These are phyloP conservation scores for Tirmania nivea DNA, from an alignment of 495 filamentous ascomycete species.

Conservation along the genomic window DNA sequence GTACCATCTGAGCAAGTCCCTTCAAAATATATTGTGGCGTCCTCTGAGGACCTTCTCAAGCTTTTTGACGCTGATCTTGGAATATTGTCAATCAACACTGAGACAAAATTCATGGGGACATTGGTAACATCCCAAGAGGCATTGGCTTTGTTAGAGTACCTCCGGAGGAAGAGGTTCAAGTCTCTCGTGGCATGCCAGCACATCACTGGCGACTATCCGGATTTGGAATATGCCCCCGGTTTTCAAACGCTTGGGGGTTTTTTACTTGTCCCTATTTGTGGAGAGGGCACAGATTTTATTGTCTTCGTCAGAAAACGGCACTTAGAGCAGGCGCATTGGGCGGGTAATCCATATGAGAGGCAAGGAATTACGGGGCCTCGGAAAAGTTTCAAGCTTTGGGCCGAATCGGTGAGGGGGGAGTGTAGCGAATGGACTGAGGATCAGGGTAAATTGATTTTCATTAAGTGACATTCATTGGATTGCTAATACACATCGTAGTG, in stretches of 20 bases:
- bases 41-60: conserved; percentile 66
- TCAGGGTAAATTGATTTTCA: conserved; percentile 19
- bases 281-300: conserved; percentile 65
- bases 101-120: conserved; percentile 69
- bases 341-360: conserved; percentile 83
- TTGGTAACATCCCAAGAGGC: conserved; percentile 62
- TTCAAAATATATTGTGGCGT: conserved; percentile 80
- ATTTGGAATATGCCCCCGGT: conserved; percentile 53
- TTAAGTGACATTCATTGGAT: too few species aligned
- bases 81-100: conserved; percentile 61
- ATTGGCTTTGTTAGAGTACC: conserved; percentile 65
- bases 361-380: conserved; percentile 35
- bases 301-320: conserved; percentile 75
- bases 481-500: conserved; percentile 17
- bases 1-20: conserved; percentile 65
- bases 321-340: conserved; percentile 36
- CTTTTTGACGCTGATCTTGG: conserved; percentile 81
- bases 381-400: conserved; percentile 57
- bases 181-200: conserved; percentile 63
- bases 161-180: conserved; percentile 53
- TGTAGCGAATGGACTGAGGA: conserved; percentile 57
- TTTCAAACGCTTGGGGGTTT: conserved; percentile 62
- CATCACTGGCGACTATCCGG: conserved; percentile 57
- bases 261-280: conserved; percentile 61
- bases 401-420: conserved; percentile 52